These are phyloP conservation scores for Volutella citrinella DNA, from an alignment of 2,329 filamentous ascomycete genomes.

Conservation along the genomic window DNA sequence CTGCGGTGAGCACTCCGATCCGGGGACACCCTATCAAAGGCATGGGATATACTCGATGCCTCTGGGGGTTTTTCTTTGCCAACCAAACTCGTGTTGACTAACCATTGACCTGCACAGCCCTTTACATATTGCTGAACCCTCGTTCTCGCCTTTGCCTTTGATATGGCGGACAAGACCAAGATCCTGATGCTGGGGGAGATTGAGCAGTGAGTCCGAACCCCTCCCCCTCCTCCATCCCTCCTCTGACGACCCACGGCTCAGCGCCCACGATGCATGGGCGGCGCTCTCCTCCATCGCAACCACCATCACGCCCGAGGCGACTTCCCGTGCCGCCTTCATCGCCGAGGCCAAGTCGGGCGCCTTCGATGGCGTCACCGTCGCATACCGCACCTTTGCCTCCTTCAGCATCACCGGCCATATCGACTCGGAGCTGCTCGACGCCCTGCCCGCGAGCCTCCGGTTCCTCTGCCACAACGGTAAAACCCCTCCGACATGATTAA, in stretches of 20 bases:
- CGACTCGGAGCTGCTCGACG: constrained; percentile 66
- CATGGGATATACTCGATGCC: too few relatives aligned
- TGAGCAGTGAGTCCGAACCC: constrained; percentile 32
- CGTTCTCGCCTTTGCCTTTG: too few relatives aligned
- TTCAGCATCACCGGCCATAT: constrained; percentile 63
- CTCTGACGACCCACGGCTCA: too few relatives aligned
- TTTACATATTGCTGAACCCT: too few relatives aligned
- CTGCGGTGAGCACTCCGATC: too few relatives aligned
- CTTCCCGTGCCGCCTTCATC: constrained; percentile 64
- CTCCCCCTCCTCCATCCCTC: neutral
- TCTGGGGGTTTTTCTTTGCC: too few relatives aligned
- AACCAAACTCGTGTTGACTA: too few relatives aligned
- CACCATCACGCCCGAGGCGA: constrained; percentile 60
- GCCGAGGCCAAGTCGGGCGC: constrained; percentile 62
- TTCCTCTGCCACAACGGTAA: constrained; percentile 61
- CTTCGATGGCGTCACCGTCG: constrained; percentile 62
- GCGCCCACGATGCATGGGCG: constrained; percentile 65
- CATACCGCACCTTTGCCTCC: constrained; percentile 70
- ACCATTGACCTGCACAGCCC: too few relatives aligned
- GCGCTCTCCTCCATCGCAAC: constrained; percentile 60
- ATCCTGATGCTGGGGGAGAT: constrained; percentile 39
- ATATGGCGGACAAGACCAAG: constrained; percentile 30
- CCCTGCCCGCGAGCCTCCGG: constrained; percentile 49
- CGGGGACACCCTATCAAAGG: too few relatives aligned
- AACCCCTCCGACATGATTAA: too few relatives aligned